Conservation (phyloP, 345 rosid genomes). For the Lepidium aucheri region DNA sequence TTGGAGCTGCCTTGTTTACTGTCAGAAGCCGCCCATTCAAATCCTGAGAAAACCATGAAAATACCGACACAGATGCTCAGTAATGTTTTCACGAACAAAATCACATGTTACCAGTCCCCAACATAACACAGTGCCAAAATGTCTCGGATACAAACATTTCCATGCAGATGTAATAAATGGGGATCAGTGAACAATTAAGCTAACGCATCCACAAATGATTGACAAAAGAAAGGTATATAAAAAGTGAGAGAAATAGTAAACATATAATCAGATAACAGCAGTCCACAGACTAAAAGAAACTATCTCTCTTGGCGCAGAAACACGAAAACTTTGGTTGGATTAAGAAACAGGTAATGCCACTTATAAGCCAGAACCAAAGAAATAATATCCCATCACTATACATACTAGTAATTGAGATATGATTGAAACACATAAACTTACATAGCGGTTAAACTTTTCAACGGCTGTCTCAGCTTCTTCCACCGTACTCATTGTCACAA, state of each 20-base stretch:
- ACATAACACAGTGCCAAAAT: not conserved
- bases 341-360: not conserved
- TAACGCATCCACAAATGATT: not conserved
- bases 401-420: not conserved
- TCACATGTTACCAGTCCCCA: not conserved
- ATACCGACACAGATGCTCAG: not conserved
- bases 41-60: slow-evolving; percentile 38
- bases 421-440: slow-evolving; percentile 32
- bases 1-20: slow-evolving; percentile 82
- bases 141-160: not conserved
- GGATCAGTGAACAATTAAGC: not conserved
- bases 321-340: not conserved
- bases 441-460: slow-evolving; percentile 57
- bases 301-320: not conserved
- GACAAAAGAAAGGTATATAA: not conserved
- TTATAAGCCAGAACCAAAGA: not conserved
- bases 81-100: not conserved
- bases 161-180: not conserved
- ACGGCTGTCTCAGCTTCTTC: slow-evolving; percentile 86
- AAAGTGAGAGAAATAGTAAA: not conserved
- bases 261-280: not conserved
- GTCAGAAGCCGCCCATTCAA: slow-evolving; percentile 65
- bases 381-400: not conserved
- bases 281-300: not conserved
- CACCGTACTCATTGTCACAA: slow-evolving; percentile 80